phyloP scores from a whole-genome alignment of 2,329 filamentous ascomycete genomes.

The Aspergillus persii region DNA sequence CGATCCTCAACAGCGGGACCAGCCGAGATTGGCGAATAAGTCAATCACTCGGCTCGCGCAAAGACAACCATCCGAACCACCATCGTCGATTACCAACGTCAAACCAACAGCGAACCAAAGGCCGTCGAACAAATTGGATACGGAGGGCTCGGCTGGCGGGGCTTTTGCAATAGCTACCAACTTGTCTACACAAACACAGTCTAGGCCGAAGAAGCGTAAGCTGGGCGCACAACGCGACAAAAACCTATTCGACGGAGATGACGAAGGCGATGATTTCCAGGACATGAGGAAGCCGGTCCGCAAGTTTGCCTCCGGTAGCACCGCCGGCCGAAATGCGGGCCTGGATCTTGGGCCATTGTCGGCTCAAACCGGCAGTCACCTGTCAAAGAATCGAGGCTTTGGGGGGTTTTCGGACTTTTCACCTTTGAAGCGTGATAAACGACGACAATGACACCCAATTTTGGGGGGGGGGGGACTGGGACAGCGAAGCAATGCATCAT shows the following conservation, averaged over 20 bases:
- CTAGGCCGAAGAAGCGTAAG: conserved; percentile 69
- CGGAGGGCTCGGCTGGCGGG: conserved; percentile 17
- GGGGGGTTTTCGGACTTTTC: conserved; percentile 62
- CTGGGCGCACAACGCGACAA: conserved; percentile 59
- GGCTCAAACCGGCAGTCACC: conserved; percentile 1
- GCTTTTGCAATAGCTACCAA: conserved; percentile 17
- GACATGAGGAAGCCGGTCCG: conserved; percentile 26
- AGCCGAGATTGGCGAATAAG: background rate
- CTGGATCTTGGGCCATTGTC: background rate
- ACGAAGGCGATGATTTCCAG: conserved; percentile 46
- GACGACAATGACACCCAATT: conserved; percentile 27
- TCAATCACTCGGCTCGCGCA: background rate
- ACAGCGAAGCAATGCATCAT: no score
- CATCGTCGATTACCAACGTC: background rate
- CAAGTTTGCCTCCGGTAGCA: conserved; percentile 17
- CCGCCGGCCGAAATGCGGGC: background rate
- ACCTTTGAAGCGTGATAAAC: conserved; percentile 68
- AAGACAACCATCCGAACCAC: background rate
- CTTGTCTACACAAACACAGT: conserved; percentile 25
- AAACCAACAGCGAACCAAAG: conserved; percentile 15
- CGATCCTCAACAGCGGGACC: background rate
- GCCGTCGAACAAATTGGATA: background rate
- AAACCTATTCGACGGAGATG: conserved; percentile 71
- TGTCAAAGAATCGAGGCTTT: conserved; percentile 30
- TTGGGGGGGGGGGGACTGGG: no score